Base-by-base conservation (phyloP, 208 protist species). In the Acanthamoeba polyphaga region DNA sequence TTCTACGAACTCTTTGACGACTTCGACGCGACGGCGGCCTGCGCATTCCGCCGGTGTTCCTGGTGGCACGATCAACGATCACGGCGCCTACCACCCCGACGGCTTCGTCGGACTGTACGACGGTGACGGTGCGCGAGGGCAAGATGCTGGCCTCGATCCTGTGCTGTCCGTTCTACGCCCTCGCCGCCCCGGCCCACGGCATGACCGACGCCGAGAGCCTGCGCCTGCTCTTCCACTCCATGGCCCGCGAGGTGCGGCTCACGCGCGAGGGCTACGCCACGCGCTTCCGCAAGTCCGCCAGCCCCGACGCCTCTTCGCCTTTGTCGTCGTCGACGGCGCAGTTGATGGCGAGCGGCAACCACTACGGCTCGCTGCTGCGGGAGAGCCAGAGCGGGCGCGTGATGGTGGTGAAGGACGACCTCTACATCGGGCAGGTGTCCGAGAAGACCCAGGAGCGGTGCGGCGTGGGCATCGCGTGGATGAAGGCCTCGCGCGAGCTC, bases 141-240 rank as follows among this genome's bases (percentile, higher is more conserved):
- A 88, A 88, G 53, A 88, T 88, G 80, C 51, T 88, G n/a, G 80
- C 80, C 7, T 88, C 80, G n/a, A 88, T 88, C 51, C 80, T 88
- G 13, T 88, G 80, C 80, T 88, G 80, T 12, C 80, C 80, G 3
- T 88, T 88, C 80, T 88, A 66, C 51, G 80, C 51, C n/a, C 19
- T 64, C 80, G 19, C 27, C 80, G 24, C 22, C 72, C 17, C n/a
- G 3, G n/a, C 12, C 80, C 15, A 49, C n/a, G 29, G 17, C 22
- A 66, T 66, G 1, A 66, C 19, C n/a, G 80, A 88, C 80, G 13
- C 46, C 80, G 80, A 88, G 27, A 43, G 32, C 80, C 62, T 24
- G 51, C 53, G 46, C 29, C 80, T 88, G 49, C 80, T 88, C 13
- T 88, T 88, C 80, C 80, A 88, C 15, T 55, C 80, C 49, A 88